phyloP scores from a whole-genome alignment of 2,329 filamentous ascomycete genomes.

The Venturia oleaginea region DNA sequence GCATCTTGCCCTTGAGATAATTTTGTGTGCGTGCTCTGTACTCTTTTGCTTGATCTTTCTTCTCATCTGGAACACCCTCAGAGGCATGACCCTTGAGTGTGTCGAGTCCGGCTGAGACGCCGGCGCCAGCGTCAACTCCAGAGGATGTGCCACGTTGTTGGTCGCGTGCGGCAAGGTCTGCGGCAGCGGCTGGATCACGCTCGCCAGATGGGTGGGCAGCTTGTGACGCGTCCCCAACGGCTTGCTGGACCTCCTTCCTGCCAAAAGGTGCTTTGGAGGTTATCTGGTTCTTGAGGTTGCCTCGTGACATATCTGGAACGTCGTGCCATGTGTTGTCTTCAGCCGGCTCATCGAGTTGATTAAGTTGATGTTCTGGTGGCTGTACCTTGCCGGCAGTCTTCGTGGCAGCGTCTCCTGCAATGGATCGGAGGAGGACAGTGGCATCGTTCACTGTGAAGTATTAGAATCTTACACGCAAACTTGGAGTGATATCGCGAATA shows the following conservation, averaged over 20 bases:
- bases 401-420: conserved; percentile 79
- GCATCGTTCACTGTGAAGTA: conserved; percentile 59
- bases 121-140: conserved; percentile 44
- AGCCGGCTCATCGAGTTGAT: conserved; percentile 72
- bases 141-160: conserved; percentile 38
- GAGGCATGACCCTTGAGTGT: conserved; percentile 48
- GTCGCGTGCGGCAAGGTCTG: conserved; percentile 41
- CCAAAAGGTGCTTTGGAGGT: conserved; percentile 47
- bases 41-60: conserved; percentile 26
- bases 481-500: background rate
- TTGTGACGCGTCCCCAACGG: conserved; percentile 48
- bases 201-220: conserved; percentile 48
- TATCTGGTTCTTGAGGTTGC: conserved; percentile 58
- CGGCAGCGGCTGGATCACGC: conserved; percentile 46
- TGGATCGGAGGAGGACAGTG: conserved; percentile 72
- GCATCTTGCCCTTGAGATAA: conserved; percentile 80
- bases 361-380: conserved; percentile 67
- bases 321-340: conserved; percentile 94
- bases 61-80: conserved; percentile 56
- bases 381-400: conserved; percentile 68
- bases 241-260: conserved; percentile 52
- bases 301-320: conserved; percentile 63
- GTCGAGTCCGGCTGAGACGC: conserved; percentile 33
- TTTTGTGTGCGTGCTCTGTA: conserved; percentile 49
- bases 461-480: conserved; percentile 16